A percentile compares a stretch with the other conserved stretches of the same genome.
Evolutionary conservation across 2,329 filamentous ascomycete species (phyloP).

Genomic region (Ceratocystis harringtonii): DNA sequence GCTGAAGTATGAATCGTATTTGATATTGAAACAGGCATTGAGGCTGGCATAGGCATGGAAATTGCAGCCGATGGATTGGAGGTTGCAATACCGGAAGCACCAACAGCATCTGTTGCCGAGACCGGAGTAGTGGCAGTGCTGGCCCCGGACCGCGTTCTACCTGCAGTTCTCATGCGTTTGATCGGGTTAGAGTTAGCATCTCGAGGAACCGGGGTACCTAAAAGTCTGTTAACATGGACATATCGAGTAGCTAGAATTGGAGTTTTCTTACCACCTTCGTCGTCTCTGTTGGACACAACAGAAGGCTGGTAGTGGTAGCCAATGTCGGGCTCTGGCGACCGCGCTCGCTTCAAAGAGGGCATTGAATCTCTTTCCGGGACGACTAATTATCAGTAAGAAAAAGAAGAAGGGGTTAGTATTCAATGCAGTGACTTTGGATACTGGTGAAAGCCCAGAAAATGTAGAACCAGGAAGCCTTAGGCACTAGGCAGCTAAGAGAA

Average conservation of each 20-base stretch:
- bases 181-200: background rate
- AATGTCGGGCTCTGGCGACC: constrained; percentile 9
- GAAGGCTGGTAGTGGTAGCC: constrained; percentile 9
- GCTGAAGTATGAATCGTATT: background rate
- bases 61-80: background rate
- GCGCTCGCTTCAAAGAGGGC: constrained; percentile 12
- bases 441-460: no score
- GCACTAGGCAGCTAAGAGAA: no score
- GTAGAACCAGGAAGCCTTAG: no score
- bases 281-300: constrained; percentile 28
- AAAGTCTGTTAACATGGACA: background rate
- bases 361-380: background rate
- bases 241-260: background rate
- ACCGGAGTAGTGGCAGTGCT: background rate
- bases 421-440: background rate
- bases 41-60: background rate
- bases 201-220: background rate
- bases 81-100: background rate
- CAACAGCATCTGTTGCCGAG: background rate
- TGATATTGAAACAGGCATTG: background rate
- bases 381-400: background rate
- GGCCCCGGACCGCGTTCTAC: background rate
- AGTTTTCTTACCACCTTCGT: constrained; percentile 54
- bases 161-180: constrained; percentile 23
- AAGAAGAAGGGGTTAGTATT: background rate